Percentiles rank a stretch among this genome's conserved stretches.
Evolutionary conservation across 169 alveolate species (phyloP).

Genomic region (Cryptosporidium bovis): DNA sequence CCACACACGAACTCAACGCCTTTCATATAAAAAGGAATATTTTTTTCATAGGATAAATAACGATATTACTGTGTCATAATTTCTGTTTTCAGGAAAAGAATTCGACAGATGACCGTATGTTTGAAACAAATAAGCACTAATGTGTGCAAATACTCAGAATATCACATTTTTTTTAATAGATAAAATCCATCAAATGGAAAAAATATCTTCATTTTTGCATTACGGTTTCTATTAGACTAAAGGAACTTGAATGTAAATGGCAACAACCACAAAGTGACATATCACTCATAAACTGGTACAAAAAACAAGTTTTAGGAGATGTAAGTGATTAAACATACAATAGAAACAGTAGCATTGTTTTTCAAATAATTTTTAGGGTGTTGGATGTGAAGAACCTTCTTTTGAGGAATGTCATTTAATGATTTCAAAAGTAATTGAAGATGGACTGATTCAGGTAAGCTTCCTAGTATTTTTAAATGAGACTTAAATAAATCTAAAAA

Average conservation of each 20-base stretch:
- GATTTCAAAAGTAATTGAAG: conserved; percentile 47
- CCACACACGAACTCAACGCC: no score
- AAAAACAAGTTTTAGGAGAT: neutral
- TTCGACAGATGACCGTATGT: no score
- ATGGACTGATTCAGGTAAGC: conserved; percentile 64
- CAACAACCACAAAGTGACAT: conserved; percentile 67
- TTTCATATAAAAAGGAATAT: no score
- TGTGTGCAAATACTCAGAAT: no score
- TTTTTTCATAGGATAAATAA: no score
- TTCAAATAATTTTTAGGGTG: neutral
- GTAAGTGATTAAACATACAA: conserved; percentile 4
- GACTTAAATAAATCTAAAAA: no score
- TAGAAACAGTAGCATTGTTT: no score
- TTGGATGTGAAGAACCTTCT: neutral
- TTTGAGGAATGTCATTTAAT: conserved; percentile 23
- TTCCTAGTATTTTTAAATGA: neutral
- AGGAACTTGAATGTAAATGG: conserved; percentile 50
- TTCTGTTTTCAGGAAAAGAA: no score
- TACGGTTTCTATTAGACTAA: conserved; percentile 16
- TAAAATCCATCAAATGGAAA: conserved; percentile 27
- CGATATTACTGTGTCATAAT: no score
- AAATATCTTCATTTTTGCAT: conserved; percentile 41
- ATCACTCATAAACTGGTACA: conserved; percentile 54
- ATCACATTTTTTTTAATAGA: conserved; percentile 1
- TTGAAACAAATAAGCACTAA: no score